Evolutionary conservation across 176 grass and related monocot genomes (phyloP), one percentile per base, ranked within the genome.

Genomic region (Bonia amplexicaulis): DNA sequence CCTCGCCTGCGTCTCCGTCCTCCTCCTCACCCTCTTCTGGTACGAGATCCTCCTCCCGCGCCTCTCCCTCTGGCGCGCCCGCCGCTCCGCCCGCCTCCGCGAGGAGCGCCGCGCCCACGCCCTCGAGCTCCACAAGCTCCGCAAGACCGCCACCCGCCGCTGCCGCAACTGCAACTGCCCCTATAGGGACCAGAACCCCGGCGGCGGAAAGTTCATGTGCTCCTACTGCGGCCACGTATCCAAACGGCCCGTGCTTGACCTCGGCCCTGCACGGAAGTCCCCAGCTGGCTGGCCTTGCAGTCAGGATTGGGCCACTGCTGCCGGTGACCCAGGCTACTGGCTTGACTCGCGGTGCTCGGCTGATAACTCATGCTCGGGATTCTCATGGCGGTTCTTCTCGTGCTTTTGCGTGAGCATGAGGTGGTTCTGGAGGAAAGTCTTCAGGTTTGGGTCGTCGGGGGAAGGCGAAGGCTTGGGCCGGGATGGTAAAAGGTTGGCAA

Each of bases 21-120:
- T 98, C 59, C 87, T 98, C 40, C 87, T 95, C 80, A 98, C 96
- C 76, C 93, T 98, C 68, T 93, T 98, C 77, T 98, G 96, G 96
- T 98, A 98, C 37, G 96, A 98, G 88, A 90, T 95, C 86, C 84
- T 98, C 54, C 87, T 98, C 71, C 93, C 96, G 1, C 87, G 84
- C 71, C 80, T 98, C 54, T 92, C 93, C 12, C 85, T 84, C 66
- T 98, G 96, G 96, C 93, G 96, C 11, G 72, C 80, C 16, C 89
- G 93, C 35, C 87, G 96, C 71, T 95, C 96, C 1, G 96, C 96
- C 10, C 80, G 96, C 15, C 89, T 98, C 31, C 89, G 93, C 8
- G 93, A 98, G 85, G 80, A 86, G 73, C 91, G 89, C 78, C 89
- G 89, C 20, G 86, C 90, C 23, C 89, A 87, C 29, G 96, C 96